Evolutionary conservation across 192 early-diverging fungal species (phyloP).

Genomic region (Rhizoclosmatium sp.): DNA sequence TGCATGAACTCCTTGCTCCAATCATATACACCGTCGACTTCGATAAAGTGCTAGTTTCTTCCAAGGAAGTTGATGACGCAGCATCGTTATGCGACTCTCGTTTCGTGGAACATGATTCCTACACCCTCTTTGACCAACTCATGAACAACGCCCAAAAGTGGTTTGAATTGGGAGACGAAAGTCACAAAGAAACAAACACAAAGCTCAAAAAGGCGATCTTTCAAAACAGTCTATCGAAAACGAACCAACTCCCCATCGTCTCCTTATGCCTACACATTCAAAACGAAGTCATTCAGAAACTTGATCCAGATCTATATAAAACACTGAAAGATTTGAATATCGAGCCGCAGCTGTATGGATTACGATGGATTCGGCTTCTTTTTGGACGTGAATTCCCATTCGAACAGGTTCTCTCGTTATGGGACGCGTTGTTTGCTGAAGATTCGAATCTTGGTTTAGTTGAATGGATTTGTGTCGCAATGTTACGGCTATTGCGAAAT

Average conservation of each 20-base stretch:
- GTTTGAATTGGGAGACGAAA: constrained; percentile 77
- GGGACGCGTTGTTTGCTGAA: constrained; percentile 93
- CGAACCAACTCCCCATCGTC: constrained; percentile 67
- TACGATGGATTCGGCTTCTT: constrained; percentile 91
- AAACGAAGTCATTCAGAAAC: constrained; percentile 68
- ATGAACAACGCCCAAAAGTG: constrained; percentile 84
- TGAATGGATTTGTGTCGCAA: constrained; percentile 81
- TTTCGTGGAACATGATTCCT: constrained; percentile 90
- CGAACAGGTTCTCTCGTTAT: constrained; percentile 73
- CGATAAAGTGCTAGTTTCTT: constrained; percentile 60
- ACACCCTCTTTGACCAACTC: constrained; percentile 79
- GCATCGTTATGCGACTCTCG: constrained; percentile 65
- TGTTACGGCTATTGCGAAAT: constrained; percentile 74
- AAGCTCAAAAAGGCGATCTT: background rate
- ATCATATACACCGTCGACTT: constrained; percentile 78
- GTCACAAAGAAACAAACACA: background rate
- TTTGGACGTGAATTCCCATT: constrained; percentile 90
- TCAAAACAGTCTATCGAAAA: background rate
- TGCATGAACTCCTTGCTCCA: constrained; percentile 95
- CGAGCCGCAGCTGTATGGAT: constrained; percentile 94
- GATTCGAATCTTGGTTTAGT: constrained; percentile 77
- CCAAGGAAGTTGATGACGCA: constrained; percentile 1
- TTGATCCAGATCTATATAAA: constrained; percentile 77
- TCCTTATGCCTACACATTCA: constrained; percentile 75
- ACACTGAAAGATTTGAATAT: constrained; percentile 79